Conservation (phyloP, 768 basidiomycete species). For the Phanerodontia chrysosporium region DNA sequence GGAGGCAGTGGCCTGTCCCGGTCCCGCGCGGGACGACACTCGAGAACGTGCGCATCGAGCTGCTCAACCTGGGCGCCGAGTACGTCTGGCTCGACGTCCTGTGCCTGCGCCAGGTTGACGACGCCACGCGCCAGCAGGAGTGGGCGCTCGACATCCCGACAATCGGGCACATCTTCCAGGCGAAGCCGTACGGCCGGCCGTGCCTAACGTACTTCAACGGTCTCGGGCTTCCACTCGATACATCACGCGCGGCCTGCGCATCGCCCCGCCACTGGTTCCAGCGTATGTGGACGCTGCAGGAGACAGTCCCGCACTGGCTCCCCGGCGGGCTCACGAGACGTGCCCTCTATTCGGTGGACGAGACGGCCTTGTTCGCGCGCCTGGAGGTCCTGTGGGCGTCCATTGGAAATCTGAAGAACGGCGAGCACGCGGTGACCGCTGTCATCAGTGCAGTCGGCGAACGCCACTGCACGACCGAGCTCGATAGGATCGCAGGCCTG, state of each 20-base stretch:
- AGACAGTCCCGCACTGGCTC: background rate
- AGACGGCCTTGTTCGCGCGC: too few relatives aligned
- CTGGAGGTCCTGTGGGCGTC: too few relatives aligned
- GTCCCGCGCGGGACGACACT: background rate
- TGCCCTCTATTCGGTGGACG: too few relatives aligned
- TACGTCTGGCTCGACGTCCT: background rate
- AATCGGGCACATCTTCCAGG: background rate
- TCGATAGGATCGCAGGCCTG: constrained; percentile 1
- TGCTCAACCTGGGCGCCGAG: background rate
- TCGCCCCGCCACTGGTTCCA: background rate
- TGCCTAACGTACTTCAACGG: background rate
- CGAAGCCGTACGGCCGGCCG: background rate
- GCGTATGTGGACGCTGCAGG: background rate
- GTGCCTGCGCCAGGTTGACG: background rate
- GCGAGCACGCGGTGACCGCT: background rate
- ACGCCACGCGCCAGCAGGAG: background rate
- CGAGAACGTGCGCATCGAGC: background rate
- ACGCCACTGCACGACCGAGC: background rate
- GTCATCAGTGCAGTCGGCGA: background rate
- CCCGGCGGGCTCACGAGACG: background rate
- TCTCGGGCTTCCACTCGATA: background rate
- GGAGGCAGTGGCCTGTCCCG: background rate
- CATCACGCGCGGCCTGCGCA: background rate
- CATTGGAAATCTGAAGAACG: too few relatives aligned
- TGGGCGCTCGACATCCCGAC: background rate